Conservation (phyloP, 768 basidiomycete genomes). For the Amanita rubescens region DNA sequence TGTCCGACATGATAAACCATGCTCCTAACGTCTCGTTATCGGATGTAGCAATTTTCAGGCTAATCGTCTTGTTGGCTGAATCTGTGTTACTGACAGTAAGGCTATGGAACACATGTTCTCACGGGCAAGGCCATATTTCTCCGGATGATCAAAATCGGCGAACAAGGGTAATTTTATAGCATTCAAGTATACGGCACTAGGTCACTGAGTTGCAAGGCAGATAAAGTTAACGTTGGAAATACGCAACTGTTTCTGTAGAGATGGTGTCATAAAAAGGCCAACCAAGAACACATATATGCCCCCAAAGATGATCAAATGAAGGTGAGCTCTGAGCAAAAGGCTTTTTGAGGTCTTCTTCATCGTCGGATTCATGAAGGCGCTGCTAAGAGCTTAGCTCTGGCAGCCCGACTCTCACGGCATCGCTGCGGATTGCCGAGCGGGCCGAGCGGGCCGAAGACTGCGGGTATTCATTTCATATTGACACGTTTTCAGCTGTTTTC, state of each 20-base stretch:
- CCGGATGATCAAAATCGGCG: constrained; percentile 60
- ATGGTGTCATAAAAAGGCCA: constrained; percentile 49
- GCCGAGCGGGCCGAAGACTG: too few relatives aligned
- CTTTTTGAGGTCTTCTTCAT: background rate
- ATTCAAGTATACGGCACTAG: constrained; percentile 52
- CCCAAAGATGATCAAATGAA: constrained; percentile 37
- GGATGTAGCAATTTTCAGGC: constrained; percentile 59
- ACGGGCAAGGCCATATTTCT: constrained; percentile 80
- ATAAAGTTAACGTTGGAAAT: constrained; percentile 1
- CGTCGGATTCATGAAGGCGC: too few relatives aligned
- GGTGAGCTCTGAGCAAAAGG: constrained; percentile 13
- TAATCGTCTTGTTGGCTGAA: constrained; percentile 70
- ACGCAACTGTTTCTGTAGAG: constrained; percentile 62
- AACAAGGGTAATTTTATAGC: constrained; percentile 53
- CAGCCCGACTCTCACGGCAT: too few relatives aligned
- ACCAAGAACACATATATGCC: constrained; percentile 48
- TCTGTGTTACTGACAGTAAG: background rate
- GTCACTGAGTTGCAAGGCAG: constrained; percentile 1
- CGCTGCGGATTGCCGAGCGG: too few relatives aligned
- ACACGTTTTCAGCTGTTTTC: too few relatives aligned
- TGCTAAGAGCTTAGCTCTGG: too few relatives aligned
- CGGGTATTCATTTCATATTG: too few relatives aligned
- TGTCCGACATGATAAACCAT: constrained; percentile 75
- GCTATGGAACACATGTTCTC: constrained; percentile 13
- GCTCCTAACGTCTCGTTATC: constrained; percentile 81